These are phyloP conservation scores for Leccinum subgranulosum DNA, from an alignment of 768 basidiomycete genomes.

Conservation along the genomic window DNA sequence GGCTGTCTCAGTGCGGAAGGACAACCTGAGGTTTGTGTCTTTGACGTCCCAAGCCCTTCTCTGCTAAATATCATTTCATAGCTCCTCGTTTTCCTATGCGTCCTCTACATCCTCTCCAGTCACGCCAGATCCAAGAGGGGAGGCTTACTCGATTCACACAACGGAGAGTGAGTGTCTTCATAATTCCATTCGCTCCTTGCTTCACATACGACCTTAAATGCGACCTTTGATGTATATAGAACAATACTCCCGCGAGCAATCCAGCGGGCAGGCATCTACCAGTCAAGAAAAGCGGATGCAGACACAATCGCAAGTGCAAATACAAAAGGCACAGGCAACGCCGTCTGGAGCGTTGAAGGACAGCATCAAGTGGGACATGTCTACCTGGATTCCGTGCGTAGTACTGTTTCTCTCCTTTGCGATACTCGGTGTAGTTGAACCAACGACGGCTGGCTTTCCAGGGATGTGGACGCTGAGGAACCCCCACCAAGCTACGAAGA, in stretches of 20 bases:
- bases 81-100: not conserved
- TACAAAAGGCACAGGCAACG: not conserved
- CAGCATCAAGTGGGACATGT: not conserved
- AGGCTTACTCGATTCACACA: not conserved
- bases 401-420: not conserved
- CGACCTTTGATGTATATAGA: not conserved
- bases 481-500: slow-evolving; percentile 19
- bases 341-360: not conserved
- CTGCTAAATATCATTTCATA: not conserved
- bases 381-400: slow-evolving; percentile 4
- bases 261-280: not conserved
- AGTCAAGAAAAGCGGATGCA: not conserved
- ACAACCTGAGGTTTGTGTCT: not conserved
- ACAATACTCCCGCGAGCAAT: not conserved
- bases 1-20: not conserved
- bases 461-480: not conserved
- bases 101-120: not conserved
- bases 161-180: slow-evolving; percentile 1
- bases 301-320: not conserved
- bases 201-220: not conserved
- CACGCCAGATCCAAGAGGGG: not conserved
- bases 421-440: not conserved
- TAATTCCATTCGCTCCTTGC: not conserved
- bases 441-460: not conserved
- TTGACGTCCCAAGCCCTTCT: not conserved